These are phyloP conservation scores for Sclerotinia nivalis DNA, from an alignment of 2,329 filamentous ascomycete genomes.

Conservation along the genomic window DNA sequence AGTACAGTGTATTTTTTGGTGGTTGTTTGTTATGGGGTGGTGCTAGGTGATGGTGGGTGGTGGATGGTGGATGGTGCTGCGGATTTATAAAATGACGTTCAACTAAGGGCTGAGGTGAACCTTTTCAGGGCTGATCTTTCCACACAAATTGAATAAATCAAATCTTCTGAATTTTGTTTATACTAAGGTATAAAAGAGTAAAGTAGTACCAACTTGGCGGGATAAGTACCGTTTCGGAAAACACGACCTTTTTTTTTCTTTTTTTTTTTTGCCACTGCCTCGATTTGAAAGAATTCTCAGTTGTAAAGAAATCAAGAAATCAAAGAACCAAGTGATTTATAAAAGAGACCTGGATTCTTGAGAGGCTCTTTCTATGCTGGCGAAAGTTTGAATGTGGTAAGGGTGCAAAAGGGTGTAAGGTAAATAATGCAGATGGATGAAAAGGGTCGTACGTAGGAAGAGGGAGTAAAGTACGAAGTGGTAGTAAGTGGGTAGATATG, in stretches of 20 bases:
- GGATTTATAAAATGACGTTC: slow-evolving; percentile 17
- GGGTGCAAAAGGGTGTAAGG: no score
- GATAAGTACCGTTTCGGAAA: neutral
- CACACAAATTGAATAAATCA: neutral
- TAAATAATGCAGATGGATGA: slow-evolving; percentile 4
- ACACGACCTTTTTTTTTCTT: neutral
- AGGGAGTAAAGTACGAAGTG: neutral
- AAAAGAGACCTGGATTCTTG: neutral
- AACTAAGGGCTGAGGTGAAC: neutral
- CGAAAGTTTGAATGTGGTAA: neutral
- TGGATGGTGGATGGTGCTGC: neutral
- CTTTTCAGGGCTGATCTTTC: neutral
- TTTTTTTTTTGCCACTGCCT: neutral
- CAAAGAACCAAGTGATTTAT: no score
- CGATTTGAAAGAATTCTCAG: neutral
- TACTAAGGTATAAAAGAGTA: neutral
- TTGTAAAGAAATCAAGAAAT: neutral
- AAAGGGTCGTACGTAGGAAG: neutral
- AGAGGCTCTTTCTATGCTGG: neutral
- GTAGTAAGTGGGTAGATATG: neutral
- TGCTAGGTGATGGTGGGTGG: neutral
- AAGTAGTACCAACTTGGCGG: neutral
- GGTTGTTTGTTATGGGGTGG: neutral
- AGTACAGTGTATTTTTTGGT: neutral
- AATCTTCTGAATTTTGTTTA: neutral